Conservation (phyloP, 805 yeast species). For the Wickerhamiella musiphila region DNA sequence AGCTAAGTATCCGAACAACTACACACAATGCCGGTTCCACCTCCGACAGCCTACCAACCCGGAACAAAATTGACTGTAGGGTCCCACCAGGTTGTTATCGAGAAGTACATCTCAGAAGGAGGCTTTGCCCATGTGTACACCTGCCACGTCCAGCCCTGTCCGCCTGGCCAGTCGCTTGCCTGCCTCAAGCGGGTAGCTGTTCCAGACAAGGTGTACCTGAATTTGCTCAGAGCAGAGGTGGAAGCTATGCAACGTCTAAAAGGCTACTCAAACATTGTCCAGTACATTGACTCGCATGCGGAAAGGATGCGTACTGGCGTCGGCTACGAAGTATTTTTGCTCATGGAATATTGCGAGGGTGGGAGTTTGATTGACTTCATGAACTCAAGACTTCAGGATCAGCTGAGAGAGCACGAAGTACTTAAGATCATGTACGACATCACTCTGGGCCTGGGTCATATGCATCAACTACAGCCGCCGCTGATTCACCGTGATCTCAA, state of each 20-base stretch:
- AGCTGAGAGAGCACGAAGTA: slow-evolving; percentile 60
- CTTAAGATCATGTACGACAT: slow-evolving; percentile 72
- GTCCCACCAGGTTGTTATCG: slow-evolving; percentile 52
- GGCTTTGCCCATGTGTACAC: slow-evolving; percentile 94
- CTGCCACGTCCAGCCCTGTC: slow-evolving; percentile 48
- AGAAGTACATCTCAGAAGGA: slow-evolving; percentile 62
- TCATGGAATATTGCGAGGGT: slow-evolving; percentile 88
- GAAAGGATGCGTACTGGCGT: slow-evolving; percentile 36
- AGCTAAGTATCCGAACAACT: too few relatives aligned
- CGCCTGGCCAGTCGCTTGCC: slow-evolving; percentile 37
- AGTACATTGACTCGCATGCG: slow-evolving; percentile 91
- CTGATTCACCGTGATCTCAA: slow-evolving; percentile 85
- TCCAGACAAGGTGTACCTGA: slow-evolving; percentile 73
- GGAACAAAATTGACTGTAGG: slow-evolving; percentile 76
- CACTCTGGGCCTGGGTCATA: slow-evolving; percentile 57
- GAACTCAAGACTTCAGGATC: slow-evolving; percentile 71
- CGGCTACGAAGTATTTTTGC: slow-evolving; percentile 63
- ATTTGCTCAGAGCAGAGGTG: slow-evolving; percentile 78
- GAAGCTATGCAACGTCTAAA: slow-evolving; percentile 87
- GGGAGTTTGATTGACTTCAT: slow-evolving; percentile 71
- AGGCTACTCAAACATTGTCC: slow-evolving; percentile 66
- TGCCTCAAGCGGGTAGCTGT: slow-evolving; percentile 92
- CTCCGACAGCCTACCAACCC: slow-evolving; percentile 37
- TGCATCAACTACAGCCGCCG: slow-evolving; percentile 57
- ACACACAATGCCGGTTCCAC: slow-evolving; percentile 14